A percentile compares a stretch with the other conserved stretches of the same genome.
Conservation (phyloP, 192 early-diverging fungal species). For the Coemansia pectinata region DNA sequence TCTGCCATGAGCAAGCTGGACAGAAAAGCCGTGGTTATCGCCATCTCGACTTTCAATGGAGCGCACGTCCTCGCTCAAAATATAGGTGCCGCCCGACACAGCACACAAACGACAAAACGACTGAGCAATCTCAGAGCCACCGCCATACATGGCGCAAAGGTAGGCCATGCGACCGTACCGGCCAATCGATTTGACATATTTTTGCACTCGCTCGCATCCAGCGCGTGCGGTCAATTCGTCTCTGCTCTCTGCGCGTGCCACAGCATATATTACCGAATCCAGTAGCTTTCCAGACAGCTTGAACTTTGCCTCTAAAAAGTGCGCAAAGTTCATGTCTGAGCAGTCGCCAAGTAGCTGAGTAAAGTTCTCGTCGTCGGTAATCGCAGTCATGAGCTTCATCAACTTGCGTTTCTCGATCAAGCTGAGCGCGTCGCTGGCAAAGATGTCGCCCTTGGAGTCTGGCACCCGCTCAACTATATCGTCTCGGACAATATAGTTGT, state of each 20-base stretch:
- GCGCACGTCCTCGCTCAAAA: constrained; percentile 62
- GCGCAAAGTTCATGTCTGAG: constrained; percentile 16
- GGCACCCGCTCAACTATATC: constrained; percentile 68
- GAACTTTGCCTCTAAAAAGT: constrained; percentile 59
- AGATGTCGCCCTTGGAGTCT: constrained; percentile 89
- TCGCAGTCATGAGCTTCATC: constrained; percentile 83
- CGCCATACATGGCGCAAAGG: constrained; percentile 83
- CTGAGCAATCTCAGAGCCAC: constrained; percentile 85
- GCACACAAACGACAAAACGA: constrained; percentile 89
- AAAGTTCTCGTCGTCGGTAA: constrained; percentile 48
- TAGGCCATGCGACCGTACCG: constrained; percentile 83
- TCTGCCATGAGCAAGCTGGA: constrained; percentile 34
- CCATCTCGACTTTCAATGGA: constrained; percentile 34
- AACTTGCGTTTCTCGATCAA: constrained; percentile 86
- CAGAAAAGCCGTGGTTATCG: constrained; percentile 11
- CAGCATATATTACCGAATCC: constrained; percentile 64
- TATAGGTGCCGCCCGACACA: constrained; percentile 89
- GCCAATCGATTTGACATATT: constrained; percentile 77
- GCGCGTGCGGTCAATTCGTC: constrained; percentile 53
- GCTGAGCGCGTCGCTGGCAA: constrained; percentile 70
- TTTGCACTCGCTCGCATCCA: constrained; percentile 68
- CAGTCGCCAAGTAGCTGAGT: constrained; percentile 2
- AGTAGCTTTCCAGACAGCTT: constrained; percentile 64
- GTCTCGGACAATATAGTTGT: constrained; percentile 59
- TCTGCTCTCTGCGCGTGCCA: constrained; percentile 53